phyloP scores from a whole-genome alignment of 1,139 yeast genomes.

The Meyerozyma elateridarum region DNA sequence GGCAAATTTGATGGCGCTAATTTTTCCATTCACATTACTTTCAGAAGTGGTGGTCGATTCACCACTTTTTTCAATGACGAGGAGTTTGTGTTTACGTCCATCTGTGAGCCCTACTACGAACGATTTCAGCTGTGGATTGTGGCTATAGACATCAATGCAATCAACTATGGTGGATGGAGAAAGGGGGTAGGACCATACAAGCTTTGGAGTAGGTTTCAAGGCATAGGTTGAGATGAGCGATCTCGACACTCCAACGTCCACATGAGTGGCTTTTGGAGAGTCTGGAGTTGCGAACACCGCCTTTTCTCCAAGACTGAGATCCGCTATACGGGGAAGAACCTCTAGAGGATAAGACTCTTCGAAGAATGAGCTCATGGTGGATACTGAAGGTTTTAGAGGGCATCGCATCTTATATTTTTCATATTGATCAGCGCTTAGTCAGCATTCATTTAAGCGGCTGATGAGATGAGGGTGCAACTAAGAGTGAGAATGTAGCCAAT shows the following conservation, averaged over 20 bases:
- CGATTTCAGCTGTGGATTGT: constrained; percentile 17
- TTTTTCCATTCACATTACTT: constrained; percentile 17
- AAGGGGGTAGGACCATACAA: constrained; percentile 68
- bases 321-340: constrained; percentile 39
- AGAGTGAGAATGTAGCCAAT: too few relatives aligned
- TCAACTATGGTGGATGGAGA: constrained; percentile 55
- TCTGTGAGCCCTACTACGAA: constrained; percentile 45
- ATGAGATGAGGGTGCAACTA: too few relatives aligned
- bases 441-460: too few relatives aligned
- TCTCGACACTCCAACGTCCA: constrained; percentile 69
- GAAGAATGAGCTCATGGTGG: constrained; percentile 3
- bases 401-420: constrained; percentile 4
- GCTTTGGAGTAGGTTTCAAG: constrained; percentile 75
- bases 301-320: constrained; percentile 25
- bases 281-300: constrained; percentile 28
- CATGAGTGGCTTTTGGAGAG: constrained; percentile 22
- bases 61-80: constrained; percentile 29
- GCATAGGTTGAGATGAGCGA: constrained; percentile 70
- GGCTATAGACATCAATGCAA: constrained; percentile 33
- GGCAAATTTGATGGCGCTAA: constrained; percentile 34
- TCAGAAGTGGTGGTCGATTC: constrained; percentile 18
- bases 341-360: constrained; percentile 26
- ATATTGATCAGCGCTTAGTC: background rate
- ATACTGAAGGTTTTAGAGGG: too few relatives aligned
- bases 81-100: constrained; percentile 38